These are phyloP conservation scores for Lentinula sp. DNA, from an alignment of 768 basidiomycete genomes.

Conservation along the genomic window DNA sequence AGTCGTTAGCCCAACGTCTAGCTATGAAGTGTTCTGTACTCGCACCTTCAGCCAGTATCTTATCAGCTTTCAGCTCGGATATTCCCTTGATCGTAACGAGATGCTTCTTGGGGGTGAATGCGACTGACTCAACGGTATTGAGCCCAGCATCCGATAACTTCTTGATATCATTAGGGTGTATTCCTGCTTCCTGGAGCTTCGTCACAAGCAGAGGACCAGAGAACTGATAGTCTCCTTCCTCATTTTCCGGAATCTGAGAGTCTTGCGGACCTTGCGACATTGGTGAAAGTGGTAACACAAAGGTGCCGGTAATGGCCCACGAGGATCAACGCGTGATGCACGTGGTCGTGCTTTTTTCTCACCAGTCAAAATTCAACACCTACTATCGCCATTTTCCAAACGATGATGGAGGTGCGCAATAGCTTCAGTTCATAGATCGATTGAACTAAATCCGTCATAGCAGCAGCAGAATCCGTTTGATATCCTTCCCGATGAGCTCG, in stretches of 20 bases:
- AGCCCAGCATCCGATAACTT: slow-evolving; percentile 90
- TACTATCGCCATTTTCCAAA: too few relatives aligned
- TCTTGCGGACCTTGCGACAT: slow-evolving; percentile 58
- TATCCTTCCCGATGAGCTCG: slow-evolving; percentile 10
- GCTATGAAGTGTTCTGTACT: neutral
- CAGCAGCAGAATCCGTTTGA: neutral
- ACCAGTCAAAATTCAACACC: too few relatives aligned
- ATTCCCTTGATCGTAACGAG: slow-evolving; percentile 92
- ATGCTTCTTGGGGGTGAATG: slow-evolving; percentile 93
- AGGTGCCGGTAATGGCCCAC: too few relatives aligned
- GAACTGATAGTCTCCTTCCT: slow-evolving; percentile 50
- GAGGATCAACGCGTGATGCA: neutral
- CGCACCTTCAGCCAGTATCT: slow-evolving; percentile 87
- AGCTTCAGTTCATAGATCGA: too few relatives aligned
- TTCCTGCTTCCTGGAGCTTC: slow-evolving; percentile 86
- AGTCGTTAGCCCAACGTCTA: slow-evolving; percentile 7
- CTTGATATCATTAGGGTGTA: slow-evolving; percentile 87
- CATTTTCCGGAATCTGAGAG: slow-evolving; percentile 33
- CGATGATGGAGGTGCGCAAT: neutral
- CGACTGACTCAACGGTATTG: slow-evolving; percentile 92
- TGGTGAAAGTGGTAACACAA: neutral
- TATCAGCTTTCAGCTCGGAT: slow-evolving; percentile 95
- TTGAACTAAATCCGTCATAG: too few relatives aligned
- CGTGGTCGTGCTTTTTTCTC: neutral
- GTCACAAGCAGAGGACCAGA: slow-evolving; percentile 80